Conservation (phyloP, 1,284 basidiomycete species). For the Omphalotus olearius region DNA sequence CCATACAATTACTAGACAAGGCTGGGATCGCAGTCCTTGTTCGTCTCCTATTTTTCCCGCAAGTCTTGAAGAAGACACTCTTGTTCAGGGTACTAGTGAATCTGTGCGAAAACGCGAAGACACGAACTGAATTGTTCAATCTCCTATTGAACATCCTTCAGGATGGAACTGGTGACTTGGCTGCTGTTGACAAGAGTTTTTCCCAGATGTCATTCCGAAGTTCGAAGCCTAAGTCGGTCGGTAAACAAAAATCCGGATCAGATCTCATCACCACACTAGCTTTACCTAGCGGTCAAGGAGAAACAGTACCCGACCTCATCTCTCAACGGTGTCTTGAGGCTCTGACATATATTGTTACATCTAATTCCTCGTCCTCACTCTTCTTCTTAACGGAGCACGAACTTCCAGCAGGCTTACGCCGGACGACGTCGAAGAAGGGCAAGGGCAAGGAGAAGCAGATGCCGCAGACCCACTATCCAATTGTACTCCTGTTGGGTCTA, state of each 20-base stretch:
- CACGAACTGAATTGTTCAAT: constrained; percentile 90
- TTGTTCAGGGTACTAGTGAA: constrained; percentile 92
- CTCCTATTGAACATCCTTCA: constrained; percentile 89
- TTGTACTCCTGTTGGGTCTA: constrained; percentile 82
- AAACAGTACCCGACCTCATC: constrained; percentile 86
- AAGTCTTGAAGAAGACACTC: constrained; percentile 81
- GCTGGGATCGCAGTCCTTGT: constrained; percentile 87
- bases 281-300: constrained; percentile 67
- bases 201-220: constrained; percentile 84
- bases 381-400: constrained; percentile 97
- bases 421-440: constrained; percentile 72
- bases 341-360: constrained; percentile 78
- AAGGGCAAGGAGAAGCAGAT: constrained; percentile 89
- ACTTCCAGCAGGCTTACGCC: constrained; percentile 69
- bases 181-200: constrained; percentile 91
- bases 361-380: constrained; percentile 78
- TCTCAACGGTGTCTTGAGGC: constrained; percentile 92
- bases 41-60: constrained; percentile 94
- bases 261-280: constrained; percentile 50
- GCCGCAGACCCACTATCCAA: constrained; percentile 83
- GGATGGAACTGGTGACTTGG: constrained; percentile 91
- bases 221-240: constrained; percentile 56
- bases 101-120: constrained; percentile 92
- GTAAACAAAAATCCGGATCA: constrained; percentile 60
- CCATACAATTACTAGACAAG: constrained; percentile 93